Conservation (phyloP, 768 basidiomycete genomes). For the Glaciozyma martinii region DNA sequence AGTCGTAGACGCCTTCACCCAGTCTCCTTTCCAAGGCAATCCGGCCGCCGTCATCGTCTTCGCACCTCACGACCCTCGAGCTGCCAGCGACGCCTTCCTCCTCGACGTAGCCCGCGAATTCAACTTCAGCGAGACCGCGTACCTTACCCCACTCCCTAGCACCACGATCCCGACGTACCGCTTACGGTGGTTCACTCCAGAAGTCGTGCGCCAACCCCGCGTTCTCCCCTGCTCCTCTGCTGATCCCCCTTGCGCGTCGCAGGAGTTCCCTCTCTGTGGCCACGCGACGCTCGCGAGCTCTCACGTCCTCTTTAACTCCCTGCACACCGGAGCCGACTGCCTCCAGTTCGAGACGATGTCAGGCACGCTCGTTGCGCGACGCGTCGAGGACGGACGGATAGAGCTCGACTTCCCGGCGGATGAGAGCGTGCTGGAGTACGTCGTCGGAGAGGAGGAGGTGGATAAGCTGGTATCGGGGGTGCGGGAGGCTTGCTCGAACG, state of each 20-base stretch:
- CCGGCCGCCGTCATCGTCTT: conserved; percentile 39
- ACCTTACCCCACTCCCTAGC: conserved; percentile 12
- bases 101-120: conserved; percentile 33
- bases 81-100: conserved; percentile 6
- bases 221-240: neutral
- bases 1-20: conserved; percentile 40
- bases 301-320: conserved; percentile 32
- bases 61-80: conserved; percentile 10
- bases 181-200: conserved; percentile 38
- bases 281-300: conserved; percentile 40
- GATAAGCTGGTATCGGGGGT: conserved; percentile 3
- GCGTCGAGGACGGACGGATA: conserved; percentile 18
- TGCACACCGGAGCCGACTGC: conserved; percentile 7
- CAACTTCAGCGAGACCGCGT: conserved; percentile 36
- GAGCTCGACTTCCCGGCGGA: conserved; percentile 36
- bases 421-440: conserved; percentile 2
- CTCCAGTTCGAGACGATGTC: conserved; percentile 32
- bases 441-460: neutral
- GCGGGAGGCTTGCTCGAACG: neutral
- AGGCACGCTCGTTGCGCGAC: conserved; percentile 28
- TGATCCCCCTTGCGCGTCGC: no score
- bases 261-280: conserved; percentile 20
- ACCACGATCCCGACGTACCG: conserved; percentile 12
- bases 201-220: neutral
- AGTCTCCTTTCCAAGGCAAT: conserved; percentile 36